Conservation (phyloP, 1,284 basidiomycete species). For the Uromyces viciae-fabae region DNA sequence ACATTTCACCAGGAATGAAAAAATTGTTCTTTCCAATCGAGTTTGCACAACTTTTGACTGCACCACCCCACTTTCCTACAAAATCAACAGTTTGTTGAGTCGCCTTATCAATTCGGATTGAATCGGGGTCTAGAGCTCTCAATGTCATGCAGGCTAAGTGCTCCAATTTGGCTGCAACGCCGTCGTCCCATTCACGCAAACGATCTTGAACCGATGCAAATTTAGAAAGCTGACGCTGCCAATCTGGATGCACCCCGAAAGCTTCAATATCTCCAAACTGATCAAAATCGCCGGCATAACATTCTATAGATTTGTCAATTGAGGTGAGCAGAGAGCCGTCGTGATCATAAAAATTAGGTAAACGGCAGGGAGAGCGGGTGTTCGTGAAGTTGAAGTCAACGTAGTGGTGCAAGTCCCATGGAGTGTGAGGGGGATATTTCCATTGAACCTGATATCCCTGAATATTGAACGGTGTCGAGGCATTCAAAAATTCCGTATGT, state of each 20-base stretch:
- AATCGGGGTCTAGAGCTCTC: slow-evolving; percentile 79
- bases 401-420: slow-evolving; percentile 80
- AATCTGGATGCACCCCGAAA: slow-evolving; percentile 72
- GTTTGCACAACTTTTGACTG: slow-evolving; percentile 69
- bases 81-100: slow-evolving; percentile 82
- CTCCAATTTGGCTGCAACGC: slow-evolving; percentile 70
- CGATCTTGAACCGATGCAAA: slow-evolving; percentile 91
- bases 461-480: slow-evolving; percentile 71
- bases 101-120: slow-evolving; percentile 87
- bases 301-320: slow-evolving; percentile 61
- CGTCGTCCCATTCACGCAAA: slow-evolving; percentile 77
- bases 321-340: slow-evolving; percentile 65
- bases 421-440: slow-evolving; percentile 71
- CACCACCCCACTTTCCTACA: slow-evolving; percentile 69
- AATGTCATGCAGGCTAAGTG: slow-evolving; percentile 77
- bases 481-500: slow-evolving; percentile 73
- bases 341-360: slow-evolving; percentile 75
- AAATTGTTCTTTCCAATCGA: slow-evolving; percentile 75
- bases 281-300: slow-evolving; percentile 76
- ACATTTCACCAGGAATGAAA: slow-evolving; percentile 79
- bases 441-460: slow-evolving; percentile 70
- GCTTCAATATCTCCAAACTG: slow-evolving; percentile 92
- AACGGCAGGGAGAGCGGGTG: slow-evolving; percentile 66
- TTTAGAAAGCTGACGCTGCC: slow-evolving; percentile 84
- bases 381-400: slow-evolving; percentile 72